These are phyloP conservation scores for Phytophthora ramorum DNA, from an alignment of 352 stramenopile species.

Conservation along the genomic window DNA sequence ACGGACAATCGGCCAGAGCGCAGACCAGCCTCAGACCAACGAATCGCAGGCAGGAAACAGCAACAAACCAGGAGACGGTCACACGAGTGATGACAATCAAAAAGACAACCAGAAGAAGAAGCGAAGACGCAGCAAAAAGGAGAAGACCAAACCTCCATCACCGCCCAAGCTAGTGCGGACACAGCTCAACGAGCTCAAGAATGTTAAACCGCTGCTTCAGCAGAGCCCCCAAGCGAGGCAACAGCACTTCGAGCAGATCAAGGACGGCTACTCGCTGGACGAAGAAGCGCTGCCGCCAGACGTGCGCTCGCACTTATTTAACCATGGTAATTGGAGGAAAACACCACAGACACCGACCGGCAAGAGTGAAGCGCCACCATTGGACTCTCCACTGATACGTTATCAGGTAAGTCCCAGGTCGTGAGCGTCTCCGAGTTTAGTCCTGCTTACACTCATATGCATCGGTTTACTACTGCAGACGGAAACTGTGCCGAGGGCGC, in stretches of 20 bases:
- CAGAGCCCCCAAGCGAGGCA: slow-evolving; percentile 25
- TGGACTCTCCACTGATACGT: slow-evolving; percentile 1
- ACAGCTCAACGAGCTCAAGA: slow-evolving; percentile 52
- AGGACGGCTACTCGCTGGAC: slow-evolving; percentile 51
- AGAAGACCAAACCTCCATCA: slow-evolving; percentile 23
- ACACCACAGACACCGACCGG: slow-evolving; percentile 15
- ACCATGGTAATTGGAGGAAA: slow-evolving; percentile 34
- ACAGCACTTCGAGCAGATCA: slow-evolving; percentile 64
- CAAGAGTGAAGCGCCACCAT: slow-evolving; percentile 4
- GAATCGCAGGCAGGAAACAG: neutral
- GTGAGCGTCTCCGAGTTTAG: too few species aligned
- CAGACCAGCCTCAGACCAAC: neutral
- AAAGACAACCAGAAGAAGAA: slow-evolving; percentile 45
- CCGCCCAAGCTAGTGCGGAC: slow-evolving; percentile 20
- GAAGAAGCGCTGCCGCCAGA: slow-evolving; percentile 30
- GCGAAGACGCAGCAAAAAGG: slow-evolving; percentile 39
- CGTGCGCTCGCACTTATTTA: slow-evolving; percentile 16
- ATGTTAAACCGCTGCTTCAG: slow-evolving; percentile 26
- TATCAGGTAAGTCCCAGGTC: slow-evolving; percentile 17
- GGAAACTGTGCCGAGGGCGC: neutral
- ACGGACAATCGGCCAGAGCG: slow-evolving; percentile 1
- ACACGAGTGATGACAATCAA: slow-evolving; percentile 8
- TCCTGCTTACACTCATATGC: neutral
- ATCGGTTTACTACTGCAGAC: slow-evolving; percentile 7
- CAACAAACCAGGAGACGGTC: neutral